Percentiles rank a stretch among this genome's conserved stretches.
phyloP scores from a whole-genome alignment of 305 asterid genomes.

The Galium porrigens region DNA sequence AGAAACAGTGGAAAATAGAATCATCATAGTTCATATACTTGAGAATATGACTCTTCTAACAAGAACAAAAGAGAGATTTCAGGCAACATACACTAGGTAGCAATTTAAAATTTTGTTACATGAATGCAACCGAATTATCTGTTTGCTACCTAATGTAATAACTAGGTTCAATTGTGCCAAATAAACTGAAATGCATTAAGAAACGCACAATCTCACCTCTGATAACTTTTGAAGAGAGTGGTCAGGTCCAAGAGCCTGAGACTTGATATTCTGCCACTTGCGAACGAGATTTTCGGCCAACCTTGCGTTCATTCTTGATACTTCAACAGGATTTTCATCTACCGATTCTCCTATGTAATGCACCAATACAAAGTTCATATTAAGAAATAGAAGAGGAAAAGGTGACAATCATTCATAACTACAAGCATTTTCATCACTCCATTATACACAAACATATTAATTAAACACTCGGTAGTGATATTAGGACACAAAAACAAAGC shows the following conservation, averaged over 20 bases:
- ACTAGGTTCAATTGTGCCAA: too few species aligned
- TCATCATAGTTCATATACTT: too few species aligned
- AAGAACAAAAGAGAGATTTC: background rate
- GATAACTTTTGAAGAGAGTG: conserved; percentile 51
- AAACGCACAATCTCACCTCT: conserved; percentile 33
- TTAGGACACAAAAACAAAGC: too few species aligned
- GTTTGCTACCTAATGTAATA: background rate
- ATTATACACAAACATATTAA: too few species aligned
- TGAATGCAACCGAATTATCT: too few species aligned
- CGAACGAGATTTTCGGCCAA: conserved; percentile 70
- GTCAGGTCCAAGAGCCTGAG: conserved; percentile 85
- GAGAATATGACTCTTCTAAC: too few species aligned
- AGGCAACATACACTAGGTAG: background rate
- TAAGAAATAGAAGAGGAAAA: conserved; percentile 2
- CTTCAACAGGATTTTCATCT: conserved; percentile 38
- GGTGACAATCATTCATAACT: background rate
- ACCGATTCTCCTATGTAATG: conserved; percentile 33
- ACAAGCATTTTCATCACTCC: background rate
- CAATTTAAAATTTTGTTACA: background rate
- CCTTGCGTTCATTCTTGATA: conserved; percentile 80
- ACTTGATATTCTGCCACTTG: conserved; percentile 78
- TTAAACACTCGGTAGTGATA: too few species aligned
- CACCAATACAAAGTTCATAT: conserved; percentile 15
- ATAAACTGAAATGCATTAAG: too few species aligned
- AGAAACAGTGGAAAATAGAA: background rate